Conservation (phyloP, 768 basidiomycete species). For the Lepiota subincarnata region DNA sequence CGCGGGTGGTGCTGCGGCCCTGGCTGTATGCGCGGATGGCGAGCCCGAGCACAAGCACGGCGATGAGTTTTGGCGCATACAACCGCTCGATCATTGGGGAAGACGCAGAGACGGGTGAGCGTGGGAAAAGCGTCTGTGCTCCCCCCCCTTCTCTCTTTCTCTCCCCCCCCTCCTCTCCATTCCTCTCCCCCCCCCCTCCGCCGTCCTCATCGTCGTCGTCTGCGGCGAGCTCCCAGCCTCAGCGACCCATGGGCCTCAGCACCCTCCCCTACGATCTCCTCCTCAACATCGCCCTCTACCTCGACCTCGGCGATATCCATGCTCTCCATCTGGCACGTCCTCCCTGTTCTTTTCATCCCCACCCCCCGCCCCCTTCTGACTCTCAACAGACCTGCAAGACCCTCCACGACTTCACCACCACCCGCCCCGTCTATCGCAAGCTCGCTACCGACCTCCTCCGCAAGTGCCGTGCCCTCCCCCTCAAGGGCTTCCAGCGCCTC, state of each 20-base stretch:
- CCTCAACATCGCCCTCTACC: slow-evolving; percentile 60
- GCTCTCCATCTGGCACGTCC: slow-evolving; percentile 56
- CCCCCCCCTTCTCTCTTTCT: neutral
- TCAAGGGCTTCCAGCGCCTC: slow-evolving; percentile 66
- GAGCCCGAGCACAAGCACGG: slow-evolving; percentile 40
- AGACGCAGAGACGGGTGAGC: neutral
- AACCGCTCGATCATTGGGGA: neutral
- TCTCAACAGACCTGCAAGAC: slow-evolving; percentile 55
- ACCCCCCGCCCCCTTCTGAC: slow-evolving; percentile 4
- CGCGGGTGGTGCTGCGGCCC: slow-evolving; percentile 65
- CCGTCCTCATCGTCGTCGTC: slow-evolving; percentile 4
- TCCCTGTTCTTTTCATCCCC: neutral
- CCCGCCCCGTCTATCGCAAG: slow-evolving; percentile 64
- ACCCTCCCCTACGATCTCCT: slow-evolving; percentile 67
- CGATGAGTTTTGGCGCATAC: slow-evolving; percentile 6
- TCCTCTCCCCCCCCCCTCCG: neutral
- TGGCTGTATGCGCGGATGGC: slow-evolving; percentile 59
- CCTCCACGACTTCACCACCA: slow-evolving; percentile 55
- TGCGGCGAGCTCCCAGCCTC: neutral
- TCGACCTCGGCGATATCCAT: slow-evolving; percentile 58
- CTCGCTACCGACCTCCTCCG: slow-evolving; percentile 59
- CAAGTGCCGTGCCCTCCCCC: slow-evolving; percentile 63
- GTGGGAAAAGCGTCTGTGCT: slow-evolving; percentile 9
- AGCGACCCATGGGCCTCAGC: slow-evolving; percentile 24
- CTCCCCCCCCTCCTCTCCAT: neutral